Evolutionary conservation across 768 basidiomycete genomes (phyloP), one percentile per base, ranked within the genome.

Genomic region (Pseudohyphozyma bogoriensis): DNA sequence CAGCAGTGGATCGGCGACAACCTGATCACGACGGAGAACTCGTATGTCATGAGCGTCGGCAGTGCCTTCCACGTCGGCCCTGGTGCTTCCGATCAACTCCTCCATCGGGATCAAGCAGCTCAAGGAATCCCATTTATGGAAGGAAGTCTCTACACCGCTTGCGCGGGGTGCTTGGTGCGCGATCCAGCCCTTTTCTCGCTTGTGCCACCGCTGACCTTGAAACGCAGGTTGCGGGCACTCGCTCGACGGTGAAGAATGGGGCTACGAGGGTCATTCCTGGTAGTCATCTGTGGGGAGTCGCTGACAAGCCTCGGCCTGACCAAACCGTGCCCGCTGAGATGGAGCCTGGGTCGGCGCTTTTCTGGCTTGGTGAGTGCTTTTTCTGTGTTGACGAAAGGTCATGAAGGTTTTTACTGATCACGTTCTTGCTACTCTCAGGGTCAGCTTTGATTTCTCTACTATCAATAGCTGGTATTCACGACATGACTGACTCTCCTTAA

Each of bases 191-290:
- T n/a, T n/a, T n/a, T n/a, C n/a, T n/a, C n/a, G n/a, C n/a, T n/a
- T n/a, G n/a, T n/a, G n/a, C n/a, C n/a, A n/a, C n/a, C n/a, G n/a
- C n/a, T n/a, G n/a, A n/a, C n/a, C n/a, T n/a, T n/a, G n/a, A n/a
- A n/a, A n/a, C n/a, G n/a, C n/a, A n/a, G n/a, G n/a, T n/a, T 22
- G 51, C 51, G 12, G 51, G 51, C 6, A 39, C 51, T 16, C 26
- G 26, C 37, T 53, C 51, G 24, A 53, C 51, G 26, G 15, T 5
- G 13, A n/a, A 26, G 24, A 53, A 53, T 37, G 51, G 51, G 2
- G 51, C 51, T 7, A 53, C 51, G 6, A 36, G 51, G 4, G 51
- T 53, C 51, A 22, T 53, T 22, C 51, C 51, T 28, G 51, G 51
- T 16, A 39, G 36, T 2, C 51, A 53, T 37, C 16, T 53, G 15